Base-by-base conservation (phyloP, 805 yeast species). In the Teunomyces stri region DNA sequence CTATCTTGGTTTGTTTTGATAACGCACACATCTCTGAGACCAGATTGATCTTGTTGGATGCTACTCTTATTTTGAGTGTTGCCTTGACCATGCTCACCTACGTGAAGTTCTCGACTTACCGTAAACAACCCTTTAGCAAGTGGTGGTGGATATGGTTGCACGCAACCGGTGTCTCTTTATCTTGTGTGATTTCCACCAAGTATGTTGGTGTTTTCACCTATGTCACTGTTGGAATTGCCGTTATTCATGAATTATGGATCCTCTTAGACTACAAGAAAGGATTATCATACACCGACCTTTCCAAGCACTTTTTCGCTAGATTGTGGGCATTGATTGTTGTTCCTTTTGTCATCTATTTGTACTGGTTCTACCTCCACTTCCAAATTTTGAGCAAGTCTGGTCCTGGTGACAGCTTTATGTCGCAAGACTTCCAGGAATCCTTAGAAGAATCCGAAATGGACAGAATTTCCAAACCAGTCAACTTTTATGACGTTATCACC, bases 121-220 rank as follows among this genome's bases (percentile, higher is more conserved):
- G 94, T 60, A 69, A 67, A 42, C 57, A 59, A 18, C 88, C 98
- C 9, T 92, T 89, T 63, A 60, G 87, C 12, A 55, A 55, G 35
- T 52, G 72, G 46, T 94, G 99, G 99, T 88, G 94, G 84, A 69
- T 72, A 43, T 94, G 99, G 99, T 76, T 94, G 42, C 62, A 76
- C 22, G 66, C 80, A 39, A 92, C 98, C 5, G 99, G 99, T 34
- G 72, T 89, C 6, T 76, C 92, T 1, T 77, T 94, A 49, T 89
- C 97, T 0, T 84, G 92, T 63, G 97, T 94, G 28, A 92, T 94
- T 50, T 87, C 96, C 39, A 94, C 97, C 48, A 94, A 94, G 64
- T 91, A 94, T 66, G 97, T 94, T 37, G 99, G 99, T 66, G 86
- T 87, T 6, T 86, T 94, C 74, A 90, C 98, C 0, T 94, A 85